phyloP scores from a whole-genome alignment of 2,329 filamentous ascomycete genomes.

The Colletotrichum ledebouriae region DNA sequence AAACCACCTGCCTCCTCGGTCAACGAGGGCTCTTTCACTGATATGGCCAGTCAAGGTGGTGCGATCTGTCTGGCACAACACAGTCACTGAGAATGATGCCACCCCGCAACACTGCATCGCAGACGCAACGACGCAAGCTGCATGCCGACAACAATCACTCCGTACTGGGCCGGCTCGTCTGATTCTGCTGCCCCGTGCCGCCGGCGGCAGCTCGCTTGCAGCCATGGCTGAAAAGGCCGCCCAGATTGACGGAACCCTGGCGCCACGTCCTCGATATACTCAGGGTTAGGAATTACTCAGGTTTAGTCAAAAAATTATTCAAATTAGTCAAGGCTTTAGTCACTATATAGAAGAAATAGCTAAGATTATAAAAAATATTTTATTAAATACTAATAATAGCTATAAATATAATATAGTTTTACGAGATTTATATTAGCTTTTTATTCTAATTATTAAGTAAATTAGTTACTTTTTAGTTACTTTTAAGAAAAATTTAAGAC shows the following conservation, averaged over 20 bases:
- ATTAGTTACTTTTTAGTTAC: no score
- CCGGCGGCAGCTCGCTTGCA: constrained; percentile 21
- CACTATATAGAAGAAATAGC: no score
- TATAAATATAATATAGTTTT: no score
- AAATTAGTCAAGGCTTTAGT: no score
- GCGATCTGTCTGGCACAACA: constrained; percentile 24
- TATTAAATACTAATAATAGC: no score
- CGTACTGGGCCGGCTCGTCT: neutral
- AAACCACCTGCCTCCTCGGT: constrained; percentile 1
- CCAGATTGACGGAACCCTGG: constrained; percentile 33
- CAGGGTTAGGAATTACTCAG: no score
- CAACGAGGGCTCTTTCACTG: neutral
- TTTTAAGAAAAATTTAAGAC: no score
- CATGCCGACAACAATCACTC: constrained; percentile 26
- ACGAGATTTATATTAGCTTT: no score
- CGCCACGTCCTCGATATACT: constrained; percentile 36
- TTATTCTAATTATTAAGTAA: no score
- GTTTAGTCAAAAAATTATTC: no score
- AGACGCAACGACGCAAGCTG: constrained; percentile 28
- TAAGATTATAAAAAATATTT: no score
- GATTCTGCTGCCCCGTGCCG: constrained; percentile 12
- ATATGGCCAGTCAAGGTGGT: constrained; percentile 2
- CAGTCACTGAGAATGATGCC: constrained; percentile 29
- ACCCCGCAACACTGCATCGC: constrained; percentile 29
- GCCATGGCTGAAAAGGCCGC: constrained; percentile 36